phyloP scores from a whole-genome alignment of 2,329 filamentous ascomycete genomes.

The Monilinia fructicola region DNA sequence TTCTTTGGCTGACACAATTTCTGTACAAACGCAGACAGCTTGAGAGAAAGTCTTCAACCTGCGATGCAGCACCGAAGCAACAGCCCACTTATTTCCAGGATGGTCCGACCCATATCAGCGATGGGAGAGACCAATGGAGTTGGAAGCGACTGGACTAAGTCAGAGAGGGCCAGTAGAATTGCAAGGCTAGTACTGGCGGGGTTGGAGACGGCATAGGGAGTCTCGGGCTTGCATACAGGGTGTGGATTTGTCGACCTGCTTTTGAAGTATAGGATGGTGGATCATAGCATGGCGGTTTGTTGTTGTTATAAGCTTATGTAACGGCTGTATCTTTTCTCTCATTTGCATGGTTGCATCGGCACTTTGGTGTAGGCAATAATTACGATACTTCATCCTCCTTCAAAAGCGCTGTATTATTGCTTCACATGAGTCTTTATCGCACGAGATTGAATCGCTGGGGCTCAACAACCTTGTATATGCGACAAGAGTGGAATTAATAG shows the following conservation, averaged over 20 bases:
- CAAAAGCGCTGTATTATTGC: background rate
- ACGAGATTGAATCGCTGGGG: background rate
- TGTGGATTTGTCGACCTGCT: too few relatives aligned
- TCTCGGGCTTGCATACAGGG: background rate
- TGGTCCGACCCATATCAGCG: background rate
- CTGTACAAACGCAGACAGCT: background rate
- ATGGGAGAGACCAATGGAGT: background rate
- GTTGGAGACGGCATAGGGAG: background rate
- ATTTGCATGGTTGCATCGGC: background rate
- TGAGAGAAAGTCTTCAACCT: background rate
- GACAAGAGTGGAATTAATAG: background rate
- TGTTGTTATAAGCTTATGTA: background rate
- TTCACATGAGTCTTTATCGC: background rate
- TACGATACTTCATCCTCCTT: background rate
- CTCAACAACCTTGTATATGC: background rate
- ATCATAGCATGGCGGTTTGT: background rate
- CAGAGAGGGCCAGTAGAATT: background rate
- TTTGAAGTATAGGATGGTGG: too few relatives aligned
- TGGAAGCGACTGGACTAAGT: background rate
- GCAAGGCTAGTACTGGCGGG: background rate
- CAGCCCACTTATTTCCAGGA: background rate
- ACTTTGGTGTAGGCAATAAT: background rate
- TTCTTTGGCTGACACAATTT: background rate
- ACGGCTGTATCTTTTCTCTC: background rate
- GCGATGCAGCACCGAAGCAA: background rate